Base-by-base conservation (phyloP, 495 filamentous ascomycete genomes). In the Cetradonia linearis region DNA sequence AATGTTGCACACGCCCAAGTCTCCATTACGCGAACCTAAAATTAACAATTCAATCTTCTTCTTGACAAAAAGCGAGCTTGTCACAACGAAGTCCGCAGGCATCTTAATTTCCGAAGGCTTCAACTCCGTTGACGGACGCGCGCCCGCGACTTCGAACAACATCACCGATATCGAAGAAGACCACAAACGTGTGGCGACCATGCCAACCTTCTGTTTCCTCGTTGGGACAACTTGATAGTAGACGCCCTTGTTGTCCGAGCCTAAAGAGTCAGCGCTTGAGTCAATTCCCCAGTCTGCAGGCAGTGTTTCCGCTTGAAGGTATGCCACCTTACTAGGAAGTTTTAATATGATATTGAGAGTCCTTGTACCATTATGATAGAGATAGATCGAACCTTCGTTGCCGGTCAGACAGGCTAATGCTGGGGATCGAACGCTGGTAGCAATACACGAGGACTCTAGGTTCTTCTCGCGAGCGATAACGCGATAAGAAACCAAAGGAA, bases 1-100 rank as follows among this genome's bases (percentile, higher is more conserved):
- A 34, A 75, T 47, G 34, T 69, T 63, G 59, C 84, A 88, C 5
- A 86, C 63, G 0, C 77, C 77, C 58, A 91, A 64, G 0, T 72
- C 72, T 33, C 89, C 88, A 30, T 71, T 70, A 34, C 86, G 78
- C 9, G 86, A 87, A 5, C 91, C 91, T 1, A 95, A 66, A 28
- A 68, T 38, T 8, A 54, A 34, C 6, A 86, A 67, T n/a, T 91
- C 68, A 47, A 78, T 73, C 33, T 71, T 57, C 0, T 71, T 67
- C 37, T 71, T 64, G 18, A 74, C 60, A 9, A 78, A 60, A 25
- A 68, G 69, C 8, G 72, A 74, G 56, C 70, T 71, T 27, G 71
- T 70, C 6, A 76, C 70, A 11, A 66, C 62, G 49, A 77, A 79
- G 60, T 48, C 14, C 2, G 5, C 20, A 2, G 38, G 14, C 28